A percentile compares a stretch with the other conserved stretches of the same genome.
These are phyloP conservation scores for Collybia sordida DNA, from an alignment of 768 basidiomycete species.

Conservation along the genomic window DNA sequence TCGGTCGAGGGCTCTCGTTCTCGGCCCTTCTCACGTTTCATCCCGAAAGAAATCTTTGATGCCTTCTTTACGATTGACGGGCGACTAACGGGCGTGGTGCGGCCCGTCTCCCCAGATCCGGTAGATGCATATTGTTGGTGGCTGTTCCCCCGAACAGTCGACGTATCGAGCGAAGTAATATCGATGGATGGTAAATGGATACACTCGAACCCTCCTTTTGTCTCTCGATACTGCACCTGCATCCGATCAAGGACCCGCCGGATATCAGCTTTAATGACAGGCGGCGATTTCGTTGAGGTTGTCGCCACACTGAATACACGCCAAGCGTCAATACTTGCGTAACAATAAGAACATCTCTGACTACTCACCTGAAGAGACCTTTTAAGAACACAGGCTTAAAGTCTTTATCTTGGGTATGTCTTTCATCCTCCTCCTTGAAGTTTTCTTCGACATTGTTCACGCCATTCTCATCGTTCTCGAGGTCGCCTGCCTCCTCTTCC, in stretches of 20 bases:
- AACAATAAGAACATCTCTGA: constrained; percentile 3
- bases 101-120: constrained; percentile 48
- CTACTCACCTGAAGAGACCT: constrained; percentile 84
- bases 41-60: constrained; percentile 76
- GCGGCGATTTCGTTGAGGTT: constrained; percentile 86
- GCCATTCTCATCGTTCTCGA: constrained; percentile 21
- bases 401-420: constrained; percentile 61
- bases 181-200: constrained; percentile 95
- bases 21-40: constrained; percentile 54
- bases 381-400: constrained; percentile 96
- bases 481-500: constrained; percentile 29
- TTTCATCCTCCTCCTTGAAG: constrained; percentile 49
- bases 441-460: constrained; percentile 37
- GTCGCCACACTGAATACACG: constrained; percentile 74
- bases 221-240: constrained; percentile 93
- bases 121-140: constrained; percentile 42
- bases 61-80: constrained; percentile 70
- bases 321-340: constrained; percentile 3
- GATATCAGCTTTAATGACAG: constrained; percentile 82
- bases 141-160: constrained; percentile 22
- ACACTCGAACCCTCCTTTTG: constrained; percentile 92
- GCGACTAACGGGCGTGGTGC: constrained; percentile 34
- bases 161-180: constrained; percentile 63
- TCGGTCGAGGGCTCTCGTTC: constrained; percentile 43
- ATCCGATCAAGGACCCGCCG: constrained; percentile 86